Evolutionary conservation across 495 filamentous ascomycete species (phyloP), one percentile per base, ranked within the genome.

Genomic region (Hyaloscypha bicolor): DNA sequence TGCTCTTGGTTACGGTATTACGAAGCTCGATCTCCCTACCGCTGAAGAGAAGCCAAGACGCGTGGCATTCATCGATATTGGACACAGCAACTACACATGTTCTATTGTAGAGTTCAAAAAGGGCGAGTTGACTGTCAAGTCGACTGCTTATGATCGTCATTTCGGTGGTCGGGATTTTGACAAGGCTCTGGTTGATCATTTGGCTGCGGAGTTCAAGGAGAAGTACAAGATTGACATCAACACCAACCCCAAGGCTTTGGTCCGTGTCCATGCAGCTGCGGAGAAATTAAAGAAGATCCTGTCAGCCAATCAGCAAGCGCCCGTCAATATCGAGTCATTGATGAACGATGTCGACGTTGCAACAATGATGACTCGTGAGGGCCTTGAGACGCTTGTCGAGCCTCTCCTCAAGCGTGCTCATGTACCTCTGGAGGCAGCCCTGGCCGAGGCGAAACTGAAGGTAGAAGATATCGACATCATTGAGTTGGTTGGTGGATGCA

Each of bases 281-380:
- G 95, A 99, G 85, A 98, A 97, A 87, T 77, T 97, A 75, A 99
- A 99, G 93, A 98, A 98, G 87, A 90, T 99, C 62, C 85, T 99
- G 64, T 98, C 96, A 16, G 95, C 95, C 72, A 98, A 98, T 79
- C 89, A 93, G 59, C 85, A 88, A 71, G 95, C 94, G 4, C 96
- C 95, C n/a, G 72, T 99, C 74, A 97, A 91, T 82, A 97, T 99
- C 73, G 95, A 99, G 84, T 97, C 95, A 22, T 84, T 98, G 68
- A 98, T 99, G 95, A 94, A 98, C 76, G 95, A 99, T 76, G 81
- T 94, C 39, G 95, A 99, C 78, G 96, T 97, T 29, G 87, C 86
- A 25, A 82, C 90, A 55, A 88, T 96, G 85, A 85, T 98, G 71
- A 98, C 94, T 78, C 91, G 95, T 72, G 93, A 97, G 74, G 93